Base-by-base conservation (phyloP, 192 early-diverging fungal genomes). In the Umbelopsis isabellina region DNA sequence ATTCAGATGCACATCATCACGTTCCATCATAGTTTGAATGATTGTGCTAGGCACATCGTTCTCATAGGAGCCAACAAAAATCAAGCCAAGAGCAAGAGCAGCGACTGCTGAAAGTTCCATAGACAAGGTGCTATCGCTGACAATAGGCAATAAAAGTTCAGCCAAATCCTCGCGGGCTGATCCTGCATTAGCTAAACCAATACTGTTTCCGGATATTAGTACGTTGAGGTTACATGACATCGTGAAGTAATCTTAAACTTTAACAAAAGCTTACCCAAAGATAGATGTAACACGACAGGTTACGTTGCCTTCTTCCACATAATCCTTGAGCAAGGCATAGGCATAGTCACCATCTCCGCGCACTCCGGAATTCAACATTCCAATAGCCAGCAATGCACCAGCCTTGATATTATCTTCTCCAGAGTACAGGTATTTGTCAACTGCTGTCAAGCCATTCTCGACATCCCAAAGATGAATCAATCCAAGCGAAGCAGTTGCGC, bases 101-200 rank as follows among this genome's bases (percentile, higher is more conserved):
- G 98, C 95, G 30, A 96, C 81, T 20, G 93, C 92, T 4, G 95
- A 90, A 35, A 97, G 79, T 68, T 99, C 95, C 87, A 99, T 95
- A 10, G 90, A 84, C 45, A 93, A 75, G 25, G 77, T 82, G 21
- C 88, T 88, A 73, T 98, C 95, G 75, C 88, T 88, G 50, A 97
- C 84, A 41, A 96, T 76, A 1, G 95, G 91, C 51, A 92, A 71
- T 22, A 99, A 81, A 25, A 95, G 81, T 49, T 96, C 93, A 53
- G 86, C 73, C 20, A 99, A 83, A 66, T 96, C 94, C 73, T 94
- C 91, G 49, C 92, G 88, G 12, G 88, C 90, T 23, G 94, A 91
- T 48, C 95, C 96, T 16, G 96, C 93, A 74, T 98, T 97, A 3
- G 98, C 98, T 70, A 99, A 80, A 35, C 97, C 98, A 27, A 99